Base-by-base conservation (phyloP, 208 protist genomes). In the Lotmaria passim region DNA sequence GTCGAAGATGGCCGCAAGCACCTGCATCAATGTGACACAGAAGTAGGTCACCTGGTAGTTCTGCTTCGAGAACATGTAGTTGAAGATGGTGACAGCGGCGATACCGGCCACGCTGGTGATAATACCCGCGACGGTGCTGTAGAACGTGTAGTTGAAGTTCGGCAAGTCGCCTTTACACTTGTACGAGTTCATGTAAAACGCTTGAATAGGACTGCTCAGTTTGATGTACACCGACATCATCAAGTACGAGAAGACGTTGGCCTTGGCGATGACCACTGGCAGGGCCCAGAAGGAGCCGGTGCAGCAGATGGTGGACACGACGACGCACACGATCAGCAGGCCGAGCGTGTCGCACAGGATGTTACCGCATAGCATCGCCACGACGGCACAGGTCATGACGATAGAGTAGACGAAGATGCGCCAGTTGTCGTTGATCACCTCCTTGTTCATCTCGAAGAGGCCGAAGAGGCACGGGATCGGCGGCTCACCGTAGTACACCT, bases 121-220 rank as follows among this genome's bases (percentile, higher is more conserved):
- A 21, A 89, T 73, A 38, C 64, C 50, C 0, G 71, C 61, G 15
- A 87, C 55, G 4, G 87, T 93, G 59, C 77, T 78, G 62, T 84
- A 93, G 74, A 90, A 93, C 26, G 69, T 81, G 47, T 84, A 82
- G 36, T 39, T 78, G 70, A 93, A 93, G 74, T 90, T 59, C n/a
- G 87, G 87, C 11, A 73, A 82, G 67, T 71, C 76, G 2, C 78
- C 73, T 1, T 81, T 2, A 55, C 85, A 91, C 43, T 86, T 65
- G 46, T 84, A 48, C 15, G 30, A 66, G 36, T 83, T 85, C 30
- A 73, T 69, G 73, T 81, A 93, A 47, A 90, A 91, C 33, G 34
- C 51, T 24, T 80, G 60, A 10, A 91, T 24, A 0, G 83, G 60
- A 38, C 82, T 81, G 2, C 67, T 69, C 8, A 83, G 48, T 34